These are phyloP conservation scores for Fraxinus greggii DNA, from an alignment of 305 asterid species.

Conservation along the genomic window DNA sequence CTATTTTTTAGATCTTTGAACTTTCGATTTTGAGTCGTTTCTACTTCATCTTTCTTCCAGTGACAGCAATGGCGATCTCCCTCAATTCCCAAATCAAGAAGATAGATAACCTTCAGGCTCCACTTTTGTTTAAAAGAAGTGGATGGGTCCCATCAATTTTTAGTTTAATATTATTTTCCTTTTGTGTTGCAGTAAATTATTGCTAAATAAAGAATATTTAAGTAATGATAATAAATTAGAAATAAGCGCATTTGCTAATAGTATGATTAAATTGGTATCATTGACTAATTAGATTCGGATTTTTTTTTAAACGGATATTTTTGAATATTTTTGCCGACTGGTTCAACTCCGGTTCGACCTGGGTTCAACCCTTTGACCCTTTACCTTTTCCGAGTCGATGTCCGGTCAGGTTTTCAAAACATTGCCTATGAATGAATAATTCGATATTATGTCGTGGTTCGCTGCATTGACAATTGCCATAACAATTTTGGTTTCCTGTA, in stretches of 20 bases:
- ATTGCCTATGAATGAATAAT: background rate
- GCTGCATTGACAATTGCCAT: background rate
- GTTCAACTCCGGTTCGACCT: background rate
- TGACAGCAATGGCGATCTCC: background rate
- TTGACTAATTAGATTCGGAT: background rate
- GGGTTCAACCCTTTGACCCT: background rate
- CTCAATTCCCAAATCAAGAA: background rate
- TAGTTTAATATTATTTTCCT: background rate
- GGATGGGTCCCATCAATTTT: background rate
- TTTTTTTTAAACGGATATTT: background rate
- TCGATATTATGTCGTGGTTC: background rate
- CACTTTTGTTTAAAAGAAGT: background rate
- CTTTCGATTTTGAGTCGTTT: background rate
- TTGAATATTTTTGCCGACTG: background rate
- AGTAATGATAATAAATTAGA: background rate
- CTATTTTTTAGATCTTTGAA: background rate
- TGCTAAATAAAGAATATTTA: background rate
- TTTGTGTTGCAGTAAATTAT: background rate
- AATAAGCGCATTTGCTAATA: background rate
- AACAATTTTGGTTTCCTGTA: background rate
- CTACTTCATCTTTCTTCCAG: background rate
- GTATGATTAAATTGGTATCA: background rate
- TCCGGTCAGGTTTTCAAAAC: background rate
- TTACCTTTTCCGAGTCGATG: background rate
- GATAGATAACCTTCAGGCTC: background rate